Conservation (phyloP, 164 flowering plant genomes). For the Liquidambar formosana region DNA sequence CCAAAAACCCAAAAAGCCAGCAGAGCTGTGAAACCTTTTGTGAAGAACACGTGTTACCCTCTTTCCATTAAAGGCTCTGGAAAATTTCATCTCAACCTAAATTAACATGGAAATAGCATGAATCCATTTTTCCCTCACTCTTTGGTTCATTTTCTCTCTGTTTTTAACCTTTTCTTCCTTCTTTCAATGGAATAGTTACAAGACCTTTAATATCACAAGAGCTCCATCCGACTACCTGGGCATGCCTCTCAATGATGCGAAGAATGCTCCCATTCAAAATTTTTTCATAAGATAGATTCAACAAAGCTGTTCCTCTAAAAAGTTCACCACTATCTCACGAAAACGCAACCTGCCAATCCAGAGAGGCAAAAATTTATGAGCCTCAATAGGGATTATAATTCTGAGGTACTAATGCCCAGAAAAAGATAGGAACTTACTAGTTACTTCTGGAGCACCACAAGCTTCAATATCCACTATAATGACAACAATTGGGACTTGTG, state of each 20-base stretch:
- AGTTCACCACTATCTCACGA: background rate
- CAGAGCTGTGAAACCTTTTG: no score
- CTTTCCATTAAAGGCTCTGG: no score
- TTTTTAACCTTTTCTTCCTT: background rate
- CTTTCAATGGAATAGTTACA: background rate
- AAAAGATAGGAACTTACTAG: background rate
- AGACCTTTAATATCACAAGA: background rate
- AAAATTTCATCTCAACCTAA: no score
- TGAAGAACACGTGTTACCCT: no score
- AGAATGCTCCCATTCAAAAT: background rate
- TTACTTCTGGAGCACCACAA: background rate
- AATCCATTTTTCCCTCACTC: no score
- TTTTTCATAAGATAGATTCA: background rate
- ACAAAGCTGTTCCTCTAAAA: background rate
- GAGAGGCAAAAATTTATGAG: background rate
- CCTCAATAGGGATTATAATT: background rate
- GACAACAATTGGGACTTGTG: slow-evolving; percentile 79
- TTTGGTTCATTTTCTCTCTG: background rate
- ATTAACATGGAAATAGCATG: no score
- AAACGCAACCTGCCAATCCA: background rate
- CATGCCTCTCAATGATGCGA: background rate
- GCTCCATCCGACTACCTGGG: background rate
- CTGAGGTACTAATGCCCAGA: background rate
- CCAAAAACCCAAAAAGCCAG: no score
- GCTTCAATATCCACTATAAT: slow-evolving; percentile 24